These are phyloP conservation scores for Spathaspora arborariae DNA, from an alignment of 805 yeast genomes.

Conservation along the genomic window DNA sequence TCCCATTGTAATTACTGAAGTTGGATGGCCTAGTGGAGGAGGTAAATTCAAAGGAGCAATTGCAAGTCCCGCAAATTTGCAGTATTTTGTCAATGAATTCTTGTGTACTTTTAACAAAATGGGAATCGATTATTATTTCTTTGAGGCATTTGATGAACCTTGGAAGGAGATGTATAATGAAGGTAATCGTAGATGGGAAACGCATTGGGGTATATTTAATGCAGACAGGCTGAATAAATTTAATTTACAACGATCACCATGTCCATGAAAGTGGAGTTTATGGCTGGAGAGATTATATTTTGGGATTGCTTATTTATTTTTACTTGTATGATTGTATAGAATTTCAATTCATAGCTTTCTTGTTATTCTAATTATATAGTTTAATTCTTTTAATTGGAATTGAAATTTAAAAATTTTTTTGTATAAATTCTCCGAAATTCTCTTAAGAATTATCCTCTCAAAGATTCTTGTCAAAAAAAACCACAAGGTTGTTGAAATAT, in stretches of 20 bases:
- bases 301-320: neutral
- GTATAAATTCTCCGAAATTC: no score
- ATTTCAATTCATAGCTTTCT: neutral
- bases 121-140: conserved; percentile 51
- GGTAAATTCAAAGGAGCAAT: conserved; percentile 44
- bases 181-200: conserved; percentile 53
- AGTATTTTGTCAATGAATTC: conserved; percentile 49
- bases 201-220: conserved; percentile 68
- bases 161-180: conserved; percentile 58
- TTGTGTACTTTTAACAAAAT: conserved; percentile 40
- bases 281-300: neutral
- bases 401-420: no score
- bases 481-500: no score
- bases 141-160: conserved; percentile 72
- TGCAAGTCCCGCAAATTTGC: conserved; percentile 45
- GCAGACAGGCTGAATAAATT: conserved; percentile 32
- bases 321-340: neutral
- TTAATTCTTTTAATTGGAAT: no score
- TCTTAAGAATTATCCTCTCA: no score
- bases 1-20: conserved; percentile 50
- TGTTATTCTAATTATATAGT: neutral
- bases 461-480: no score
- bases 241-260: conserved; percentile 6
- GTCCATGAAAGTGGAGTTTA: conserved; percentile 1
- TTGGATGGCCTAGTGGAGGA: conserved; percentile 73